Base-by-base conservation (phyloP, 495 filamentous ascomycete species). In the Xylaria castorea region DNA sequence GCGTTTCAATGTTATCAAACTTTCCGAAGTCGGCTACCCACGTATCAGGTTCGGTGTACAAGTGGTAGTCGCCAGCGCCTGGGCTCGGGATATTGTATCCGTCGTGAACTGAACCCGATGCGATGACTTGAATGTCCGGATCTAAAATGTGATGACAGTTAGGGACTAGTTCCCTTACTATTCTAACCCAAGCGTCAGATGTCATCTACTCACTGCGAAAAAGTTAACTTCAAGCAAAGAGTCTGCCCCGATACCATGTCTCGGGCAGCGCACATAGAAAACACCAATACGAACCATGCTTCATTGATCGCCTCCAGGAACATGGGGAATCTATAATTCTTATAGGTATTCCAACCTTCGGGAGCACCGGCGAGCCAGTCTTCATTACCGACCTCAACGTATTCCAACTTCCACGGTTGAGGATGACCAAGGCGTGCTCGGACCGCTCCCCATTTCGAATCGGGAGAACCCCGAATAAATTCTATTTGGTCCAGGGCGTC, bases 401-500 rank as follows among this genome's bases (percentile, higher is more conserved):
- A 90, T 65, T 83, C 84, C 66, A 92, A 80, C 27, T 75, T 81
- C 81, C 85, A 92, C 5, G 91, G 89, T 44, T 88, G 81, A 2
- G 85, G 80, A 68, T 90, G 85, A 14, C 90, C 91, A 11, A 89
- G 82, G 12, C 81, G 72, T 18, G 87, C 88, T 48, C 91, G 87
- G 12, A 87, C 76, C 11, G 86, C 82, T 36, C 91, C 91, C 81
- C 87, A 92, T 22, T 79, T 83, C 11, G 89, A 89, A 30, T 80
- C 79, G 14, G 79, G 78, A 66, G 84, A 82, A 48, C 91, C 89
- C 30, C 84, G 86, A 55, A 91, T 81, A 79, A 90, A 92, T 75
- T 94, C 90, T 40, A 93, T 82, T 77, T 93, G 86, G 74, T 92
- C 86, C 27, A 92, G 83, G 12, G 87, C 91, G 66, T 91, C 88